A percentile compares a stretch with the other conserved stretches of the same genome.
These are phyloP conservation scores for Cynara cardunculus DNA, from an alignment of 129 eudicot species.

Conservation along the genomic window DNA sequence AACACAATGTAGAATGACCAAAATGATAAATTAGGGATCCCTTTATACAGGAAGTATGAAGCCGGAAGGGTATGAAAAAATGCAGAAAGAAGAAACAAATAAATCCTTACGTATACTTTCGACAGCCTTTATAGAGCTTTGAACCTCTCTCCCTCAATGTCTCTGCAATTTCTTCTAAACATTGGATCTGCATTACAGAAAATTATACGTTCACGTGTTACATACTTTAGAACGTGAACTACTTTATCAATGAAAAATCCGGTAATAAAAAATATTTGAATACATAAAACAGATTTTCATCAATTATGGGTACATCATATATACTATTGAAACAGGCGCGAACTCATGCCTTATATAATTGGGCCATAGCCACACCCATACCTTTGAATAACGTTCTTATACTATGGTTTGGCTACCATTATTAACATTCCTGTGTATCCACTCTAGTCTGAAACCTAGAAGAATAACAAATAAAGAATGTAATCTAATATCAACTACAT, in stretches of 20 bases:
- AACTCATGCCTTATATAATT: neutral
- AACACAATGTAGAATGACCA: neutral
- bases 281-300: neutral
- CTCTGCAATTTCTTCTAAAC: slow-evolving; percentile 91
- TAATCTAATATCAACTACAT: neutral
- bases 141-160: slow-evolving; percentile 65
- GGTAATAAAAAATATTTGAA: neutral
- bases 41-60: neutral
- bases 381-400: neutral
- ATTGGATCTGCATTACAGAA: slow-evolving; percentile 61
- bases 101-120: slow-evolving; percentile 81
- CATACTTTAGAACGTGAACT: neutral
- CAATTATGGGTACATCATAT: neutral
- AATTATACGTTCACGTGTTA: slow-evolving; percentile 3
- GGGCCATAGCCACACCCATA: neutral
- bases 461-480: neutral
- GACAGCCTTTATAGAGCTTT: slow-evolving; percentile 79
- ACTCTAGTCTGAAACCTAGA: neutral
- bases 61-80: neutral
- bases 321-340: neutral
- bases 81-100: slow-evolving; percentile 3
- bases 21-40: neutral
- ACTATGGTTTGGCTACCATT: neutral
- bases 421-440: neutral
- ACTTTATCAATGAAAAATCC: neutral